phyloP scores from a whole-genome alignment of 2,329 filamentous ascomycete genomes.

The Colletotrichum abscissum region DNA sequence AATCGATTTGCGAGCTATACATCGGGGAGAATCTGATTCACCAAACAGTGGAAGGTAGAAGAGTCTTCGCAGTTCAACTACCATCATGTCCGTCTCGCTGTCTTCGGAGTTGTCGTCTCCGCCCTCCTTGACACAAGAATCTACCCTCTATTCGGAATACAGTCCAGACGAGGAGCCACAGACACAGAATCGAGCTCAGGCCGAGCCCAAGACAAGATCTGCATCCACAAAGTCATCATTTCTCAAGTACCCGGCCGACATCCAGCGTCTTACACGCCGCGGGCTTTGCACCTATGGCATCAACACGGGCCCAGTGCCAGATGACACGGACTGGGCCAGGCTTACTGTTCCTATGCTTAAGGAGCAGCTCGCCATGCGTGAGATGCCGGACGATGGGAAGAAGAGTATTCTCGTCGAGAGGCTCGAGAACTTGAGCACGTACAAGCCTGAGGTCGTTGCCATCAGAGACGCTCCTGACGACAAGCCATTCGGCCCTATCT shows the following conservation, averaged over 20 bases:
- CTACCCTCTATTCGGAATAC: not conserved
- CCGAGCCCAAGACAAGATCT: not conserved
- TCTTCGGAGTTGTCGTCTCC: not conserved
- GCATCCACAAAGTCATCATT: not conserved
- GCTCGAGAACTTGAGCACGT: slow-evolving; percentile 18
- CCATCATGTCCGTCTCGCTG: not conserved
- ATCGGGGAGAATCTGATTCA: not conserved
- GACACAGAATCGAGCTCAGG: not conserved
- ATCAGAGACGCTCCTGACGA: not conserved
- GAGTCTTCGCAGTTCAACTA: not conserved
- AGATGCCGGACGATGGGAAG: slow-evolving; percentile 4
- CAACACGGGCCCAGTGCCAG: slow-evolving; percentile 28
- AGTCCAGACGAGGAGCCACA: not conserved
- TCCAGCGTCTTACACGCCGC: slow-evolving; percentile 15
- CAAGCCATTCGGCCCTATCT: slow-evolving; percentile 8
- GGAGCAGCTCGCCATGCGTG: slow-evolving; percentile 30
- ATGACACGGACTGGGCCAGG: slow-evolving; percentile 24
- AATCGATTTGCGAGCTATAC: not conserved
- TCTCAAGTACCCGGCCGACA: slow-evolving; percentile 18
- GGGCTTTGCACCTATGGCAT: slow-evolving; percentile 25
- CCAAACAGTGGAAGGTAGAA: not conserved
- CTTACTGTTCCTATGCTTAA: slow-evolving; percentile 23
- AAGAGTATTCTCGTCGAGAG: slow-evolving; percentile 22
- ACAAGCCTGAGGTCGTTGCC: not conserved
- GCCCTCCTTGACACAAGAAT: not conserved